Evolutionary conservation across 176 grass and related monocot genomes (phyloP), one percentile per base, ranked within the genome.

Genomic region (Carex kokanica): DNA sequence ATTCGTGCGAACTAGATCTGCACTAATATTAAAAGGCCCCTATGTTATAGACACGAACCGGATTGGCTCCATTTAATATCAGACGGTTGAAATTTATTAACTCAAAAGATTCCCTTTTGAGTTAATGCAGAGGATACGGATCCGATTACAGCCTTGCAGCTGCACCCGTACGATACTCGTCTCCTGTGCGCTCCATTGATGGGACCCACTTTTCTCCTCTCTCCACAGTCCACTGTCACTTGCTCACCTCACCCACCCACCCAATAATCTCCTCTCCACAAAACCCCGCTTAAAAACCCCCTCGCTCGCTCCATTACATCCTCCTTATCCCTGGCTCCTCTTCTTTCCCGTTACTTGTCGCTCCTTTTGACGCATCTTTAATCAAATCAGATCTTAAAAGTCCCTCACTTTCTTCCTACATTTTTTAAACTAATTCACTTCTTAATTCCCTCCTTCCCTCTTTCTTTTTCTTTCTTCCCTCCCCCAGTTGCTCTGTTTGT

Each of bases 401-500:
- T 15, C 3, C 38, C 8, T 3, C 81, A n/a, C 47, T 83, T 69
- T 69, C 0, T 75, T 60, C 29, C 34, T 53, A 45, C 67, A 71
- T 51, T 51, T 6, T 74, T 74, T 21, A 74, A 74, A 51, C 38
- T 25, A 25, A 74, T 25, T 5, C 20, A n/a, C 17, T 36, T 0
- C 29, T 4, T 64, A 12, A 4, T 27, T 2, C 61, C 25, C 61
- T 64, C 79, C 27, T 63, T 12, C 21, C 16, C 14, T 45, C 9
- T 47, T 1, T 1, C 12, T 3, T 4, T 23, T 23, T 7, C 2
- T 21, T 13, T 10, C 4, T 6, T 23, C 53, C 0, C 31, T 18
- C 17, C 38, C 38, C 41, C 24, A 40, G 32, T 20, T 82, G 85
- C 85, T 87, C 85, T 87, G 85, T 73, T 86, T 75, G 78, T 82